Evolutionary conservation across 2,329 filamentous ascomycete genomes (phyloP), one percentile per base, ranked within the genome.

Genomic region (Cladosporium sp.): DNA sequence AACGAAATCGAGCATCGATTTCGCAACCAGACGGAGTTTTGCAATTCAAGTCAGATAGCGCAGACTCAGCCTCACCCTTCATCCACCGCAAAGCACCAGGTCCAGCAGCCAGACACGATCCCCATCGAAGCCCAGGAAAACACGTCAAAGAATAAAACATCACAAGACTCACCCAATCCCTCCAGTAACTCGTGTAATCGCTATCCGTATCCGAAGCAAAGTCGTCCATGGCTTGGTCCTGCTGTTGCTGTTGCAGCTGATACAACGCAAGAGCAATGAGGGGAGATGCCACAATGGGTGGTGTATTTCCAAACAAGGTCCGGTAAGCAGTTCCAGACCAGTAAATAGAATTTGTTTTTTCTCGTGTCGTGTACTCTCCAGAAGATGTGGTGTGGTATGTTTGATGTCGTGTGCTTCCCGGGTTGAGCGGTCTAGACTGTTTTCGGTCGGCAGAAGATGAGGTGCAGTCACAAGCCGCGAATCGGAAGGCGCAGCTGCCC

Each of bases 181-280:
- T 84, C 94, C 94, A 99, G 76, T 97, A 99, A 77, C 92, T 97
- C 51, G 94, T 97, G 75, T 97, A 99, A 79, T 99, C 94, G 76
- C 92, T 97, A 74, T 99, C 94, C 12, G 92, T 96, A 76, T 99
- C 94, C 73, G 92, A 97, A 66, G 91, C 92, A 76, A 94, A 97
- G 78, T 97, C 93, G 74, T 97, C 94, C 94, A 97, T 97, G 47
- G 47, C 30, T 12, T 34, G 8, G 7, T 34, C 30, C 30, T 34
- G 30, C 30, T 34, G 30, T 12, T 34, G 30, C 30, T 34, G 7
- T 12, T 12, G 30, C 7, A 15, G 40, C 40, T 11, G 15, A 19
- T 25, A 45, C 40, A 45, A 25, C 19, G 40, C 40, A 14, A 20
- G 14, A 25, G 40, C 17, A 25, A 28, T 25, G 19, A 34, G 30